phyloP scores from a whole-genome alignment of 1,284 basidiomycete species.

The Coniophora puteana region DNA sequence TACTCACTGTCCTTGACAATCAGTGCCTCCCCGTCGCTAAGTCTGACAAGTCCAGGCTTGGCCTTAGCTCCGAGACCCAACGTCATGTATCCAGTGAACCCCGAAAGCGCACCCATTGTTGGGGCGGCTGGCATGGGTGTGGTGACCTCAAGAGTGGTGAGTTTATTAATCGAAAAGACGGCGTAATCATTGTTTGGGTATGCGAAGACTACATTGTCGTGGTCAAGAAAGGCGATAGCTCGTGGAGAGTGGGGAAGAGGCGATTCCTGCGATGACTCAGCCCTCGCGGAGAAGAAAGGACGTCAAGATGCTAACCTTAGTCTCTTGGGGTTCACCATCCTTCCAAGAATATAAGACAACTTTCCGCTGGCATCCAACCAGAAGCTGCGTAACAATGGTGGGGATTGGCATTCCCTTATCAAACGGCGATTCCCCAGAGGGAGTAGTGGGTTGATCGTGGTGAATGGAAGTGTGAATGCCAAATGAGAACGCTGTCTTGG shows the following conservation, averaged over 20 bases:
- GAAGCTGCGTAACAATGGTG: constrained; percentile 68
- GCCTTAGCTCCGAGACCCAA: constrained; percentile 72
- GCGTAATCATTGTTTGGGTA: constrained; percentile 76
- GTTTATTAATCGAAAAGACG: constrained; percentile 64
- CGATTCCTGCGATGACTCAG: constrained; percentile 59
- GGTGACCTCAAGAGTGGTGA: constrained; percentile 54
- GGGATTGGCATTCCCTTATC: constrained; percentile 41
- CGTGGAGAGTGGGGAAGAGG: constrained; percentile 83
- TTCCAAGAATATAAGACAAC: constrained; percentile 86
- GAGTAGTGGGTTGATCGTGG: constrained; percentile 24
- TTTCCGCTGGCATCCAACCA: constrained; percentile 84
- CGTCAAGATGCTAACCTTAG: constrained; percentile 46
- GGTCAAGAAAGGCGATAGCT: constrained; percentile 63
- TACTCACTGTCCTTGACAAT: constrained; percentile 80
- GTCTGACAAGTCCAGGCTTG: constrained; percentile 60
- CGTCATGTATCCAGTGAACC: constrained; percentile 87
- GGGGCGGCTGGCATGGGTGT: constrained; percentile 43
- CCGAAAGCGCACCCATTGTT: constrained; percentile 68
- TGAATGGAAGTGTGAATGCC: constrained; percentile 65
- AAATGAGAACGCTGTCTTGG: constrained; percentile 81
- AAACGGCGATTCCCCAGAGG: constrained; percentile 26
- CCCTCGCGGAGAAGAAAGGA: constrained; percentile 7
- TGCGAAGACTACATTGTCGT: constrained; percentile 66
- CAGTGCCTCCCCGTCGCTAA: constrained; percentile 68
- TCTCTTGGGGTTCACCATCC: constrained; percentile 77